Conservation (phyloP, 179 eudicot genomes). For the Spinacia oleracea region DNA sequence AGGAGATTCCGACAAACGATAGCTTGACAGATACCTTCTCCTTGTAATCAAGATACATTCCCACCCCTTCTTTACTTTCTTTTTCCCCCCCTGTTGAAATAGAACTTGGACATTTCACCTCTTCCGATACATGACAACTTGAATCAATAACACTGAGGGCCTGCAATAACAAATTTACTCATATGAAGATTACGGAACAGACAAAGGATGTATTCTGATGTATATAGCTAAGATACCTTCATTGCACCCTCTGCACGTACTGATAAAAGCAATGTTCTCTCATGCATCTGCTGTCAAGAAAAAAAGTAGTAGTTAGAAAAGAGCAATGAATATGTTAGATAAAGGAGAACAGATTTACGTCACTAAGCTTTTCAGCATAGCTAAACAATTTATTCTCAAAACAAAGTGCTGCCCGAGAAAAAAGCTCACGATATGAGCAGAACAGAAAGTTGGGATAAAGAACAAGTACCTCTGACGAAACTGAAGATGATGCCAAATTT, state of each 20-base stretch:
- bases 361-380: background rate
- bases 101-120: constrained; percentile 43
- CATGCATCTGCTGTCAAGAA: constrained; percentile 54
- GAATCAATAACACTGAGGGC: constrained; percentile 89
- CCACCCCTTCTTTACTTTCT: constrained; percentile 39
- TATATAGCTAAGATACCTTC: constrained; percentile 52
- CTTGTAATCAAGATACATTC: constrained; percentile 45
- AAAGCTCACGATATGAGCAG: constrained; percentile 9
- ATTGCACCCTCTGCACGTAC: constrained; percentile 95
- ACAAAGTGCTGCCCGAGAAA: background rate
- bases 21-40: constrained; percentile 63
- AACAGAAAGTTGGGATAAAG: constrained; percentile 5
- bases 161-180: constrained; percentile 40
- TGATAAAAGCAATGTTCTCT: constrained; percentile 72
- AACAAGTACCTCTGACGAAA: constrained; percentile 60
- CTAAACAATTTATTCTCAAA: background rate
- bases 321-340: background rate
- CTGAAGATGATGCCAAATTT: constrained; percentile 49
- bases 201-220: background rate
- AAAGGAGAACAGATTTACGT: background rate
- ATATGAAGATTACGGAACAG: constrained; percentile 15
- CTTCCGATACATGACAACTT: constrained; percentile 64
- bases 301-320: background rate
- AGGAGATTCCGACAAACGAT: constrained; percentile 81
- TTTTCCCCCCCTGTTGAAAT: constrained; percentile 42